These are phyloP conservation scores for Sarocladium brachiariae DNA, from an alignment of 2,329 filamentous ascomycete genomes.

Conservation along the genomic window DNA sequence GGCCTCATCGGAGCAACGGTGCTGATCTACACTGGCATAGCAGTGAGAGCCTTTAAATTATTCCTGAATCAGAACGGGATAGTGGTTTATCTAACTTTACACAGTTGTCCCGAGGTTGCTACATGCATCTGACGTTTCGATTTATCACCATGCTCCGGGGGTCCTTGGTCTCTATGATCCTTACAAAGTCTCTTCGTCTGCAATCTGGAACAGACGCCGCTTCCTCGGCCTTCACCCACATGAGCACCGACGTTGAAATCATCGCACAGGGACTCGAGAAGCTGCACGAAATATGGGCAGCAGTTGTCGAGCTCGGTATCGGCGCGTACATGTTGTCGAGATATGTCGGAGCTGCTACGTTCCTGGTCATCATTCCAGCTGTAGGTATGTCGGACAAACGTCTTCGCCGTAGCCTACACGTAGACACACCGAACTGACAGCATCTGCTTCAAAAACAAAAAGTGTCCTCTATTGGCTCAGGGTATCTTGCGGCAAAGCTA, in stretches of 20 bases:
- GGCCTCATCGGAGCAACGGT: conserved; percentile 31
- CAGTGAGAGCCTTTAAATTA: conserved; percentile 22
- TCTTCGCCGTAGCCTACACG: no score
- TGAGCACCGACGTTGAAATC: conserved; percentile 37
- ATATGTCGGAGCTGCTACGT: conserved; percentile 9
- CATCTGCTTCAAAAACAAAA: conserved; percentile 18
- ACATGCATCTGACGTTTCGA: conserved; percentile 25
- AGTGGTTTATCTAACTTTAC: no score
- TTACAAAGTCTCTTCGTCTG: conserved; percentile 34
- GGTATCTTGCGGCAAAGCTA: conserved; percentile 36
- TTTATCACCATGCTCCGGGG: conserved; percentile 25
- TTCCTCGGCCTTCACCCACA: conserved; percentile 32
- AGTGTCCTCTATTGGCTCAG: conserved; percentile 32
- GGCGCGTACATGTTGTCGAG: conserved; percentile 12
- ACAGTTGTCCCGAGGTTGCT: conserved; percentile 14
- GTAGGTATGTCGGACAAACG: conserved; percentile 29
- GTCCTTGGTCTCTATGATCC: conserved; percentile 36
- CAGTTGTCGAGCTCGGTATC: conserved; percentile 28
- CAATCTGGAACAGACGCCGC: conserved; percentile 23
- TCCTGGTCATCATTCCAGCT: conserved; percentile 56
- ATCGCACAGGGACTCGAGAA: conserved; percentile 18
- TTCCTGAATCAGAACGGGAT: conserved; percentile 19
- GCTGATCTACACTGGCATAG: conserved; percentile 34
- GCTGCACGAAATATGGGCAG: conserved; percentile 56
- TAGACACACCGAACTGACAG: background rate